Evolutionary conservation across 2,329 filamentous ascomycete genomes (phyloP).

Genomic region (Aureobasidium pullulans): DNA sequence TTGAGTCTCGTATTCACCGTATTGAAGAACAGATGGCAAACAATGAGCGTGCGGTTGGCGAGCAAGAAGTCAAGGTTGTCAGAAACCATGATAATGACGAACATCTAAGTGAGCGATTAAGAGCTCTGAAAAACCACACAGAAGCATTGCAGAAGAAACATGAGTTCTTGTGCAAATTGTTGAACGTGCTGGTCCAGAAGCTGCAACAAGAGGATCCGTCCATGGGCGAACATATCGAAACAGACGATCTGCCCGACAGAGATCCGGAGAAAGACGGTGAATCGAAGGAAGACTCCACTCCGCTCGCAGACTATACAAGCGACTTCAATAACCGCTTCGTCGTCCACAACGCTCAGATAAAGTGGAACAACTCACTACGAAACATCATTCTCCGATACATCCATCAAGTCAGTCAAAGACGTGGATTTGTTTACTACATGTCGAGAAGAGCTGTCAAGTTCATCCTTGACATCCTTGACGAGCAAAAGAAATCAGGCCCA

Average conservation of each 20-base stretch:
- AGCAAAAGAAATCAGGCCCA: constrained; percentile 68
- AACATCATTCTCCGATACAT: constrained; percentile 97
- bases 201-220: constrained; percentile 51
- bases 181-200: constrained; percentile 50
- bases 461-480: constrained; percentile 93
- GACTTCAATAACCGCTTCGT: constrained; percentile 99
- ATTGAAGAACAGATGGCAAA: constrained; percentile 69
- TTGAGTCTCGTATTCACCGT: constrained; percentile 70
- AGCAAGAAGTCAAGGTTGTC: constrained; percentile 61
- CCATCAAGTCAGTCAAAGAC: constrained; percentile 90
- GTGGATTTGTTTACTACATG: constrained; percentile 96
- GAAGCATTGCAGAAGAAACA: constrained; percentile 51
- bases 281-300: constrained; percentile 53
- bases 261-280: constrained; percentile 25
- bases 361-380: constrained; percentile 94
- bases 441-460: constrained; percentile 95
- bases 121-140: constrained; percentile 48
- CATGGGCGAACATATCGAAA: constrained; percentile 32
- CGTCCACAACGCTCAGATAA: constrained; percentile 92
- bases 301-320: constrained; percentile 74
- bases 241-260: constrained; percentile 42
- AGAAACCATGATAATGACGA: constrained; percentile 32
- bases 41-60: constrained; percentile 64
- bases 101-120: constrained; percentile 49
- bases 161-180: constrained; percentile 51